These are phyloP conservation scores for barley (Hordeum vulgare) DNA, from an alignment of 176 grass and related monocot species.

Conservation along the genomic window MorexV3_pseudomolecules_assembly NC_058520.1:527859762-527860261, in stretches of 20 bases:
- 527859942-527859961: conserved; percentile 78
- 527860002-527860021: conserved; percentile 83
- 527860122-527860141: too few species aligned
- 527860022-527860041: conserved; percentile 62
- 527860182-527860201: too few species aligned
- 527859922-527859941: conserved; percentile 69
- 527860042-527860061: conserved; percentile 95
- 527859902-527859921: conserved; percentile 72
- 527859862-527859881: not conserved
- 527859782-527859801: conserved; percentile 85
- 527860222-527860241: too few species aligned
- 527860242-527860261: too few species aligned
- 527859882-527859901: not conserved
- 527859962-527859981: conserved; percentile 77
- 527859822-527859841: conserved; percentile 27
- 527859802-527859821: conserved; percentile 99
- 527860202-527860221: too few species aligned
- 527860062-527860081: not conserved
- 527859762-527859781: conserved; percentile 57
- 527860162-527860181: too few species aligned
- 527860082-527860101: conserved; percentile 2
- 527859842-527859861: conserved; percentile 11
- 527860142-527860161: too few species aligned
- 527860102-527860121: not conserved
- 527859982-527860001: conserved; percentile 66